Evolutionary conservation across 352 stramenopile species (phyloP).

Genomic region (Salisapilia sapeloensis): DNA sequence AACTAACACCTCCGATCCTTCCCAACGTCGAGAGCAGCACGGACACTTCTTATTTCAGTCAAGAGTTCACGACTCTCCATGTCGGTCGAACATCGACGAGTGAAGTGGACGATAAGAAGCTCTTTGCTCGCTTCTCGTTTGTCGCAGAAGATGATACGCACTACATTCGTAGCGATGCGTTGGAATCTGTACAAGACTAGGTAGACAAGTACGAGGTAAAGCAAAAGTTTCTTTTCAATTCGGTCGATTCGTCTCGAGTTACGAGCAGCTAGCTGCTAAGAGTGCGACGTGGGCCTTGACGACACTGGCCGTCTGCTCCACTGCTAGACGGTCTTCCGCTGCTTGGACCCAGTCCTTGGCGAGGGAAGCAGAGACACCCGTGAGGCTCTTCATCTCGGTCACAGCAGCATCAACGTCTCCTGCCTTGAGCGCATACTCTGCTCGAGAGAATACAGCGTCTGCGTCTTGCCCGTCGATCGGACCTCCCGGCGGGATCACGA

Average conservation of each 20-base stretch:
- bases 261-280: conserved; percentile 68
- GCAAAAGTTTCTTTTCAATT: too few relatives aligned
- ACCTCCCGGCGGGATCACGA: conserved; percentile 62
- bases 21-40: conserved; percentile 76
- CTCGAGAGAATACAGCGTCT: conserved; percentile 61
- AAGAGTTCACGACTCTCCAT: conserved; percentile 75
- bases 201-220: too few relatives aligned
- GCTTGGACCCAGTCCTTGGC: conserved; percentile 50
- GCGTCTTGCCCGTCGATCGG: conserved; percentile 55
- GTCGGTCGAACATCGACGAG: conserved; percentile 28
- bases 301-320: conserved; percentile 72
- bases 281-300: conserved; percentile 71
- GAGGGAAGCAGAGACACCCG: conserved; percentile 6
- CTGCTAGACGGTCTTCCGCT: conserved; percentile 49
- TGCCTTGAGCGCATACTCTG: conserved; percentile 66
- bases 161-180: conserved; percentile 3
- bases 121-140: conserved; percentile 65
- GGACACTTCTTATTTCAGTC: conserved; percentile 89
- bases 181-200: background rate
- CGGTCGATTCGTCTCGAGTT: too few relatives aligned
- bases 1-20: conserved; percentile 80
- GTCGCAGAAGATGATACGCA: conserved; percentile 46
- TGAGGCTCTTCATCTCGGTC: conserved; percentile 44
- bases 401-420: conserved; percentile 63
- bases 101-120: conserved; percentile 17